Conservation (phyloP, 805 yeast species). For the Pichia nakasei region DNA sequence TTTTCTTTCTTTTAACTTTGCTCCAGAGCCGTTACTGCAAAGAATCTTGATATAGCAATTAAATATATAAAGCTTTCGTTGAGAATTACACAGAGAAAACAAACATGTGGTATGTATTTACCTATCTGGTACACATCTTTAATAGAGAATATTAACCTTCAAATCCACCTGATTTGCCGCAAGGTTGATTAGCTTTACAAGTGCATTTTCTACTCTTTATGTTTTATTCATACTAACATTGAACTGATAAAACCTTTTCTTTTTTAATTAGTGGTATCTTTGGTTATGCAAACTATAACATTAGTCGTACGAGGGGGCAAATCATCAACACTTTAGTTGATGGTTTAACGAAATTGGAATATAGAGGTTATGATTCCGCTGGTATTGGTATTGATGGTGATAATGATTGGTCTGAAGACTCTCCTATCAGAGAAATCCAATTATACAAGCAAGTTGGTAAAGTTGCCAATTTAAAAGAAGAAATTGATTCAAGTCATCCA, state of each 20-base stretch:
- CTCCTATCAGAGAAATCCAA: conserved; percentile 48
- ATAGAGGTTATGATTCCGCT: conserved; percentile 97
- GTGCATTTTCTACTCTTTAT: not conserved
- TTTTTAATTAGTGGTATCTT: conserved; percentile 69
- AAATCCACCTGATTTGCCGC: too few relatives aligned
- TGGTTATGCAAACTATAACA: conserved; percentile 94
- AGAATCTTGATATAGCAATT: too few relatives aligned
- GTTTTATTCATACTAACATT: conserved; percentile 2
- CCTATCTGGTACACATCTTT: too few relatives aligned
- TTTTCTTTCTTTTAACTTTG: too few relatives aligned
- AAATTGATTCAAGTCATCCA: conserved; percentile 42
- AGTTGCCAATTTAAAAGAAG: conserved; percentile 69
- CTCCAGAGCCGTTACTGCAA: too few relatives aligned
- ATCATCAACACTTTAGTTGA: conserved; percentile 83
- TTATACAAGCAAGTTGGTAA: conserved; percentile 86
- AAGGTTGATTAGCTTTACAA: too few relatives aligned
- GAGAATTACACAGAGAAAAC: too few relatives aligned
- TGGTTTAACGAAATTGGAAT: conserved; percentile 79
- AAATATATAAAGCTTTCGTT: too few relatives aligned
- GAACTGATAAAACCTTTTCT: not conserved
- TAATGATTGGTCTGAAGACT: conserved; percentile 28
- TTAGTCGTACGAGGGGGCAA: conserved; percentile 86
- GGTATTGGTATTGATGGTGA: conserved; percentile 96
- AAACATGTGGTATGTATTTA: too few relatives aligned
- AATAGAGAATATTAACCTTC: too few relatives aligned